A percentile compares a stretch with the other conserved stretches of the same genome.
Evolutionary conservation across 352 stramenopile species (phyloP).

Genomic region (Globisporangium splendens): DNA sequence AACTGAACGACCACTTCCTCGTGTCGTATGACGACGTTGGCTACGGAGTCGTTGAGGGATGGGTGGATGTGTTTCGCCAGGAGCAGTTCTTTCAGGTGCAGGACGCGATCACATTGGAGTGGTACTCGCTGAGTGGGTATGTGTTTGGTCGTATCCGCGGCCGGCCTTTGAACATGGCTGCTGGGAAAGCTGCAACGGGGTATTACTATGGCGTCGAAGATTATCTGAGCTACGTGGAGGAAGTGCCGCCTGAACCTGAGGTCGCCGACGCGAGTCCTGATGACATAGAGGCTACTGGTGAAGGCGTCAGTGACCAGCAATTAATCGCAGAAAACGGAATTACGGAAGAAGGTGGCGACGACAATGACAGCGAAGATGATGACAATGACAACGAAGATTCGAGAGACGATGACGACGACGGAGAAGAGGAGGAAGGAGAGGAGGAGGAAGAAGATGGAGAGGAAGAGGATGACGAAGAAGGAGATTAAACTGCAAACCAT

Average conservation of each 20-base stretch:
- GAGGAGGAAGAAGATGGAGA: conserved; percentile 9
- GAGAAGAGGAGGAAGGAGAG: conserved; percentile 13
- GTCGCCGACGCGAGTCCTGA: background rate
- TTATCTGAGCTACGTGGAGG: conserved; percentile 60
- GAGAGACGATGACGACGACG: conserved; percentile 9
- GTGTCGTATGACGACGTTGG: conserved; percentile 43
- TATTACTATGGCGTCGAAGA: conserved; percentile 60
- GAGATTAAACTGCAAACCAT: background rate
- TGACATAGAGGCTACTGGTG: conserved; percentile 6
- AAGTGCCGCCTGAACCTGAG: background rate
- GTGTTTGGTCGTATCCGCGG: conserved; percentile 56
- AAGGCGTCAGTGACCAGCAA: background rate
- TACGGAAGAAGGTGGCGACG: conserved; percentile 4
- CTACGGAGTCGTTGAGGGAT: conserved; percentile 28
- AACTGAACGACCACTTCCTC: conserved; percentile 50
- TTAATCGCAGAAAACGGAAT: conserved; percentile 2
- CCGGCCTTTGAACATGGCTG: conserved; percentile 27
- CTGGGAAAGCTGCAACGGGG: conserved; percentile 18
- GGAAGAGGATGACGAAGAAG: conserved; percentile 16
- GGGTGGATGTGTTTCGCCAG: conserved; percentile 50
- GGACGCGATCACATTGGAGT: conserved; percentile 46
- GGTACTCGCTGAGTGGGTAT: conserved; percentile 66
- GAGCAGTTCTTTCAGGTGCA: conserved; percentile 71
- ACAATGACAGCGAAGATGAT: conserved; percentile 1
- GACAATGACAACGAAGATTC: conserved; percentile 9